Conservation (phyloP, 257 asterid species). For the Fraxinus anomala region DNA sequence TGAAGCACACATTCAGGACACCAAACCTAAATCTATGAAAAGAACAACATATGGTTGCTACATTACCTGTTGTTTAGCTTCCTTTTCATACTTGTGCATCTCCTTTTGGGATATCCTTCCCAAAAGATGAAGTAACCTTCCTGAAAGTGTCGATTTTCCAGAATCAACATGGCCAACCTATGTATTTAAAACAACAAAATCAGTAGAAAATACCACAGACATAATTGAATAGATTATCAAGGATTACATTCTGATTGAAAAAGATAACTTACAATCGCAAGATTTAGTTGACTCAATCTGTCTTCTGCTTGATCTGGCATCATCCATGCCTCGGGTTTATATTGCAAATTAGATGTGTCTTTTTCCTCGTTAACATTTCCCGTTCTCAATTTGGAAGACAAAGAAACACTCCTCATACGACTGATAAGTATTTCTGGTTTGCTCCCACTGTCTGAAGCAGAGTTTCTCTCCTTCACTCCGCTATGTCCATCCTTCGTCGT, state of each 20-base stretch:
- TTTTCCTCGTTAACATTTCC: constrained; percentile 40
- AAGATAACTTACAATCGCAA: constrained; percentile 72
- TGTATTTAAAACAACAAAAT: constrained; percentile 22
- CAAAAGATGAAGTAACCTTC: constrained; percentile 84
- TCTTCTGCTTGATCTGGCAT: constrained; percentile 55
- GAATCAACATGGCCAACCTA: constrained; percentile 99
- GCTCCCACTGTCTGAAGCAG: constrained; percentile 42
- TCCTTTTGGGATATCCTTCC: constrained; percentile 84
- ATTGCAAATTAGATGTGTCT: constrained; percentile 45
- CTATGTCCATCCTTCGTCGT: constrained; percentile 43
- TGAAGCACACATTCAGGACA: constrained; percentile 23
- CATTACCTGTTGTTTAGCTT: constrained; percentile 79
- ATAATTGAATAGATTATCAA: constrained; percentile 6
- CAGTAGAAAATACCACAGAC: constrained; percentile 16
- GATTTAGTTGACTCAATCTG: constrained; percentile 75
- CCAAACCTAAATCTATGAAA: constrained; percentile 20
- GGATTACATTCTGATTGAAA: constrained; percentile 8
- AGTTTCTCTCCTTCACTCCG: constrained; percentile 38
- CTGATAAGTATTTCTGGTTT: constrained; percentile 34
- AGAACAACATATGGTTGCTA: background rate
- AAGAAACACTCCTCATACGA: constrained; percentile 39
- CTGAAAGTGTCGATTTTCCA: constrained; percentile 97
- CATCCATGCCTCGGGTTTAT: constrained; percentile 76
- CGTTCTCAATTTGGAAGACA: constrained; percentile 53
- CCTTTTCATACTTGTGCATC: constrained; percentile 81